Percentiles rank a stretch among this genome's conserved stretches.
phyloP scores from a whole-genome alignment of 139 green algal species.

The Tetradesmus lagerheimii region DNA sequence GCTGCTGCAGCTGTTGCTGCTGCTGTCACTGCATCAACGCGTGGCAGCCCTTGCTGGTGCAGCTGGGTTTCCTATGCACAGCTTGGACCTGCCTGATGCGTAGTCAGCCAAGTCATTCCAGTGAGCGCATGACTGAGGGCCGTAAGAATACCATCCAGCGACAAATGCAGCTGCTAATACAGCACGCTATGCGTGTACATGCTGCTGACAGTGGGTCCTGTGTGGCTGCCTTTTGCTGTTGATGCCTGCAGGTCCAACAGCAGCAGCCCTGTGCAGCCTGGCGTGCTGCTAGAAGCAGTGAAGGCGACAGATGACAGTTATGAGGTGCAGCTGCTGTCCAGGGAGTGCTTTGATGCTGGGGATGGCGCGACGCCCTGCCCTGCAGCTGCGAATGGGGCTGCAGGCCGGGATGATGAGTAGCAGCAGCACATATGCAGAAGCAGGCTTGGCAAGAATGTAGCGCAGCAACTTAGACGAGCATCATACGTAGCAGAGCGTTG shows the following conservation, averaged over 20 bases:
- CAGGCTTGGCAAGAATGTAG: not conserved
- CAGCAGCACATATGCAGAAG: not conserved
- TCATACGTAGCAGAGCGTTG: no score
- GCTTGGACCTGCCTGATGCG: no score
- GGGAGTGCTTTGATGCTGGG: not conserved
- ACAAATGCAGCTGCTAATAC: no score
- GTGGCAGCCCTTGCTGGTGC: not conserved
- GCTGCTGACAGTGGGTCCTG: no score
- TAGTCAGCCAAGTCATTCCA: no score
- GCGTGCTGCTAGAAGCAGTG: constrained; percentile 22
- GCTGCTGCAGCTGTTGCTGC: not conserved
- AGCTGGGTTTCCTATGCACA: not conserved
- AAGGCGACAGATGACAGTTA: constrained; percentile 27
- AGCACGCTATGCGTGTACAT: no score
- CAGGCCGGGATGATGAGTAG: no score
- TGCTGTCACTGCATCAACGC: not conserved
- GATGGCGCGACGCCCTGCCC: not conserved
- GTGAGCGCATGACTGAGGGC: no score
- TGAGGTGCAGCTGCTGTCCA: not conserved
- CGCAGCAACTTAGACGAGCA: no score
- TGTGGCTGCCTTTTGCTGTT: not conserved
- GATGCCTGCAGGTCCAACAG: not conserved
- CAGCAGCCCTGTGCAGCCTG: not conserved
- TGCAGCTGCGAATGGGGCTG: not conserved
- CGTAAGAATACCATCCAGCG: no score